These are phyloP conservation scores for Syzygium jambos DNA, from an alignment of 345 rosid species.

Conservation along the genomic window DNA sequence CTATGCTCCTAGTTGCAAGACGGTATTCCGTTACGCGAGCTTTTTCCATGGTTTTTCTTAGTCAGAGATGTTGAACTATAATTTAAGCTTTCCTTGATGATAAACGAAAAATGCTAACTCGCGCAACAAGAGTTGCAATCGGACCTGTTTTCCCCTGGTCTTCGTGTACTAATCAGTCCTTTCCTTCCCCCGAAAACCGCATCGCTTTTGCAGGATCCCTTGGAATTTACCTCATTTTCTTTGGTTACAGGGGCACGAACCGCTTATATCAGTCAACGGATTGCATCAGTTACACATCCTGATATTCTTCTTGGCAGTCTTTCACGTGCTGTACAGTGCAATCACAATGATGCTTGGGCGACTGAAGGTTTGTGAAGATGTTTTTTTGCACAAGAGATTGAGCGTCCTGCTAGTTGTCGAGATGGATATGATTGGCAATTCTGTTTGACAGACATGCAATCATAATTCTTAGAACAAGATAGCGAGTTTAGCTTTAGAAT, in stretches of 20 bases:
- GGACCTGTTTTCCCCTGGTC: background rate
- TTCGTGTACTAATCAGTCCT: background rate
- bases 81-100: background rate
- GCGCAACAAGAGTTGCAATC: background rate
- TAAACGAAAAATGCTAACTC: background rate
- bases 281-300: slow-evolving; percentile 86
- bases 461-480: background rate
- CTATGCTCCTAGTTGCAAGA: slow-evolving; percentile 30
- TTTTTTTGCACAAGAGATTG: background rate
- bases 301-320: slow-evolving; percentile 83
- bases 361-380: slow-evolving; percentile 49
- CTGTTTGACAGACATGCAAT: background rate
- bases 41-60: background rate
- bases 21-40: slow-evolving; percentile 21
- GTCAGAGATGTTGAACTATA: background rate
- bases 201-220: background rate
- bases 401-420: background rate
- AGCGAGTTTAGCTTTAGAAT: background rate
- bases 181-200: background rate
- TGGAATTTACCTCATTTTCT: background rate
- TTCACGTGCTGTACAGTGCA: slow-evolving; percentile 72
- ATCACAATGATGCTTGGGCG: slow-evolving; percentile 89
- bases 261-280: slow-evolving; percentile 61
- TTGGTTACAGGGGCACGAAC: slow-evolving; percentile 47
- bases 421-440: background rate